Percentiles rank a stretch among this genome's conserved stretches.
phyloP scores from a whole-genome alignment of 2,329 filamentous ascomycete genomes.

The Chrysoporthe puriensis region DNA sequence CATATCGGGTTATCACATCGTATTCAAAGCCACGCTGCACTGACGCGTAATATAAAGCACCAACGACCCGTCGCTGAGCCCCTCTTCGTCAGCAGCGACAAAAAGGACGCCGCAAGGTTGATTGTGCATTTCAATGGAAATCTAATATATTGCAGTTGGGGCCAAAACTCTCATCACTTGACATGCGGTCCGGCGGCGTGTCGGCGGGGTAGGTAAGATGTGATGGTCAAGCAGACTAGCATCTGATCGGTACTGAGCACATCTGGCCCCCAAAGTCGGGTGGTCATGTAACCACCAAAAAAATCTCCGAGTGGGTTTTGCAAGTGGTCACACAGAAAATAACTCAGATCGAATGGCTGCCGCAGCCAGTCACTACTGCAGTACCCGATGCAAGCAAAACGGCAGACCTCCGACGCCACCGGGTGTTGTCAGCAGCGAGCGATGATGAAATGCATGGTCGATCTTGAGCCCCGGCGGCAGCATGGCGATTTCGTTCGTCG shows the following conservation, averaged over 20 bases:
- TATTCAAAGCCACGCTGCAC: slow-evolving; percentile 14
- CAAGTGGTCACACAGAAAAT: not conserved
- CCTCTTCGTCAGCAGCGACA: slow-evolving; percentile 15
- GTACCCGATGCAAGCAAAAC: slow-evolving; percentile 9
- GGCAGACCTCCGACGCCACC: slow-evolving; percentile 8
- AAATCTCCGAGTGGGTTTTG: slow-evolving; percentile 11
- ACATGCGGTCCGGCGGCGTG: slow-evolving; percentile 5
- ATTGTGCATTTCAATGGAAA: not conserved
- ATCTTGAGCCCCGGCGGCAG: not conserved
- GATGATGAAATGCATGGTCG: not conserved
- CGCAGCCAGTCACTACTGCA: not conserved
- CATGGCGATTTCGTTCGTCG: not conserved
- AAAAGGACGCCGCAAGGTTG: not conserved
- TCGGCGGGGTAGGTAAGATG: slow-evolving; percentile 3
- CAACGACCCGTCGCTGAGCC: slow-evolving; percentile 4
- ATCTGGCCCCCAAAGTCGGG: slow-evolving; percentile 11
- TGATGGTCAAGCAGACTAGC: slow-evolving; percentile 8
- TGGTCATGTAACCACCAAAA: slow-evolving; percentile 3
- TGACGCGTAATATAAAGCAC: slow-evolving; percentile 7
- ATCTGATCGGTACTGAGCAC: slow-evolving; percentile 12
- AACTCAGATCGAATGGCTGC: not conserved
- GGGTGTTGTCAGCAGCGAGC: not conserved
- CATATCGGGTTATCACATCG: slow-evolving; percentile 15
- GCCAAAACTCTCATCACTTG: slow-evolving; percentile 6
- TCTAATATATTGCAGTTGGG: not conserved